A percentile compares a stretch with the other conserved stretches of the same genome.
Conservation (phyloP, 1,139 yeast species). For the Meyerozyma elateridarum region DNA sequence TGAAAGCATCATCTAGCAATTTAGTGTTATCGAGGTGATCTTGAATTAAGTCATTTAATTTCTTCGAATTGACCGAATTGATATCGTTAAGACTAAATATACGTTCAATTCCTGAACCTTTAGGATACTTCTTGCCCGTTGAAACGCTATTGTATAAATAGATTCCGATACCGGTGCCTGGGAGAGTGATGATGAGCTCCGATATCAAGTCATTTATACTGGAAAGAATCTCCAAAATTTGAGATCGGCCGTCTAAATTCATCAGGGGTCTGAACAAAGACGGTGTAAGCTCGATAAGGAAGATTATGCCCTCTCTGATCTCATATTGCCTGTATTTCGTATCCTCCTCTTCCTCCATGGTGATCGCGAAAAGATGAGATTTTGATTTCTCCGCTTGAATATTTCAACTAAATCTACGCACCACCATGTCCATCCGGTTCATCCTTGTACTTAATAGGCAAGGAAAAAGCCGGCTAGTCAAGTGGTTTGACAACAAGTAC, state of each 20-base stretch:
- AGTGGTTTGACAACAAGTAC: conserved; percentile 57
- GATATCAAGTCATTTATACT: conserved; percentile 54
- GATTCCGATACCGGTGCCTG: conserved; percentile 64
- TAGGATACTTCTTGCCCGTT: conserved; percentile 23
- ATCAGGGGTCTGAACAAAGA: conserved; percentile 36
- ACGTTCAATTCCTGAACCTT: conserved; percentile 24
- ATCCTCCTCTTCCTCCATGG: conserved; percentile 5
- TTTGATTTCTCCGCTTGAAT: too few relatives aligned
- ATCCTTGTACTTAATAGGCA: conserved; percentile 82
- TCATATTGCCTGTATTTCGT: conserved; percentile 36
- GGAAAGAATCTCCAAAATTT: conserved; percentile 48
- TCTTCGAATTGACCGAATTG: conserved; percentile 38
- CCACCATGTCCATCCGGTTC: conserved; percentile 69
- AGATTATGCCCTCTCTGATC: conserved; percentile 58
- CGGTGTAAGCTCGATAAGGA: conserved; percentile 57
- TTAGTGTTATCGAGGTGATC: conserved; percentile 24
- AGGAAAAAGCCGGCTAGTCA: conserved; percentile 84
- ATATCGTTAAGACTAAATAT: conserved; percentile 33
- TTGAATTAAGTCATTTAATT: conserved; percentile 27
- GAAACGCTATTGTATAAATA: conserved; percentile 50
- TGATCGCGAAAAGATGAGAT: too few relatives aligned
- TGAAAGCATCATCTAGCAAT: conserved; percentile 15
- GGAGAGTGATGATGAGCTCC: conserved; percentile 53
- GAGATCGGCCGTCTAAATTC: conserved; percentile 33
- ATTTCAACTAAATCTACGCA: too few relatives aligned